Evolutionary conservation across 2,329 filamentous ascomycete species (phyloP).

Genomic region (Byssoonygena ceratinophila): DNA sequence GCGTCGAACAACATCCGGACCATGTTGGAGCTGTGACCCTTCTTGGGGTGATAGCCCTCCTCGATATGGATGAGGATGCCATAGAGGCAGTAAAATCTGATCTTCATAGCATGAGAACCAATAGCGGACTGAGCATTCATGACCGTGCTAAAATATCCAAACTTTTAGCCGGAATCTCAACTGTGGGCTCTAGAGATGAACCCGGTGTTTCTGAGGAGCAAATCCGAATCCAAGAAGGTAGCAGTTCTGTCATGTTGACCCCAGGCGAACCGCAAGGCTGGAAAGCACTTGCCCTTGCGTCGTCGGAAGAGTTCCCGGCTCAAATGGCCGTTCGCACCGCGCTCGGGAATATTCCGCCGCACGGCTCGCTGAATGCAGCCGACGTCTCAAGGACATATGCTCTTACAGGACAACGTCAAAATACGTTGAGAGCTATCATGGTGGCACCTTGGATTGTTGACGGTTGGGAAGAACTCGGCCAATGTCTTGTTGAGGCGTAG

Average conservation of each 20-base stretch:
- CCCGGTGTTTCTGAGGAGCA: slow-evolving; percentile 32
- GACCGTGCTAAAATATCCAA: slow-evolving; percentile 62
- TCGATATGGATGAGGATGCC: slow-evolving; percentile 69
- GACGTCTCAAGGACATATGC: slow-evolving; percentile 65
- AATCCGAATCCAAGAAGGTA: slow-evolving; percentile 53
- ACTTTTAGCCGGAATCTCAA: slow-evolving; percentile 63
- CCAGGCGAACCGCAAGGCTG: slow-evolving; percentile 73
- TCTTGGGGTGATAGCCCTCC: slow-evolving; percentile 69
- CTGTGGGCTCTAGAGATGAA: slow-evolving; percentile 35
- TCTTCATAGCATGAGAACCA: slow-evolving; percentile 60
- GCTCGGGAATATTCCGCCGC: slow-evolving; percentile 59
- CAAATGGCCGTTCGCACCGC: slow-evolving; percentile 79
- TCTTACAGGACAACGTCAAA: slow-evolving; percentile 57
- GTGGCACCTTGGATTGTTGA: slow-evolving; percentile 65
- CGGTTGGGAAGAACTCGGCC: slow-evolving; percentile 49
- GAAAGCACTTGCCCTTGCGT: slow-evolving; percentile 57
- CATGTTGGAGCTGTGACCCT: slow-evolving; percentile 73
- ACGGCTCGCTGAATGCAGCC: slow-evolving; percentile 54
- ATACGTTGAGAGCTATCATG: slow-evolving; percentile 67
- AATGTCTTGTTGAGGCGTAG: slow-evolving; percentile 22
- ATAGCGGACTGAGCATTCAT: slow-evolving; percentile 49
- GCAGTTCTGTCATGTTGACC: slow-evolving; percentile 67
- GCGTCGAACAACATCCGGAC: slow-evolving; percentile 60
- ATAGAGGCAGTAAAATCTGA: slow-evolving; percentile 71
- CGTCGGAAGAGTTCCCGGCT: slow-evolving; percentile 47